Evolutionary conservation across 208 protist species (phyloP).

Genomic region (Trypanosoma melophagium): DNA sequence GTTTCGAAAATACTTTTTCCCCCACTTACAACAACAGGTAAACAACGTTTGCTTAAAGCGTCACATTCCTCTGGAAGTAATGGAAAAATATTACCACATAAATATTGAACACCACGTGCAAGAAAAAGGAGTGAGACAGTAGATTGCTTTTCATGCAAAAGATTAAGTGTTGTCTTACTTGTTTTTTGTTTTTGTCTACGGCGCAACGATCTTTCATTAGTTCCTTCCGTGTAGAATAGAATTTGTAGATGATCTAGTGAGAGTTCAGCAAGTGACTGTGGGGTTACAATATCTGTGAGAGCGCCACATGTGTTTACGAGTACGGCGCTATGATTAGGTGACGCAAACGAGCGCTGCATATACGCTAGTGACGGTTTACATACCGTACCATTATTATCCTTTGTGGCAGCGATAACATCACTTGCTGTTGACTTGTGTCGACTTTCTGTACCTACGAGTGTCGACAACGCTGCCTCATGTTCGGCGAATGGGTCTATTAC

Average conservation of each 20-base stretch:
- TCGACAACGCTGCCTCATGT: slow-evolving; percentile 33
- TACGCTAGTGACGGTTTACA: slow-evolving; percentile 39
- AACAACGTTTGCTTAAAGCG: slow-evolving; percentile 38
- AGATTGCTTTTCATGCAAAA: slow-evolving; percentile 35
- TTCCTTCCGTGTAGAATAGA: slow-evolving; percentile 39
- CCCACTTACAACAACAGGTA: slow-evolving; percentile 36
- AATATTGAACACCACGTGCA: slow-evolving; percentile 58
- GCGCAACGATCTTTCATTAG: slow-evolving; percentile 45
- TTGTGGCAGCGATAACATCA: slow-evolving; percentile 44
- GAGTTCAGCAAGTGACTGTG: slow-evolving; percentile 38
- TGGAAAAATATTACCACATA: slow-evolving; percentile 45
- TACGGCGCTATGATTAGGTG: slow-evolving; percentile 17
- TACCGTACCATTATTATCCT: slow-evolving; percentile 18
- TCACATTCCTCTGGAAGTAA: slow-evolving; percentile 39
- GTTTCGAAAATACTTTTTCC: slow-evolving; percentile 32
- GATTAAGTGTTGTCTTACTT: slow-evolving; percentile 8
- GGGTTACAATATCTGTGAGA: slow-evolving; percentile 37
- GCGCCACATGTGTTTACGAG: slow-evolving; percentile 47
- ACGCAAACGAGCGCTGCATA: slow-evolving; percentile 42
- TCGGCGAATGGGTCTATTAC: slow-evolving; percentile 76
- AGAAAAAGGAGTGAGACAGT: slow-evolving; percentile 61
- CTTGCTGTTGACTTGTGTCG: background rate
- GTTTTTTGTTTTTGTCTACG: slow-evolving; percentile 59
- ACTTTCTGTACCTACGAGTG: slow-evolving; percentile 30
- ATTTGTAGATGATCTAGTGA: slow-evolving; percentile 52